Base-by-base conservation (phyloP, 129 eudicot genomes). In the Calendula officinalis region DNA sequence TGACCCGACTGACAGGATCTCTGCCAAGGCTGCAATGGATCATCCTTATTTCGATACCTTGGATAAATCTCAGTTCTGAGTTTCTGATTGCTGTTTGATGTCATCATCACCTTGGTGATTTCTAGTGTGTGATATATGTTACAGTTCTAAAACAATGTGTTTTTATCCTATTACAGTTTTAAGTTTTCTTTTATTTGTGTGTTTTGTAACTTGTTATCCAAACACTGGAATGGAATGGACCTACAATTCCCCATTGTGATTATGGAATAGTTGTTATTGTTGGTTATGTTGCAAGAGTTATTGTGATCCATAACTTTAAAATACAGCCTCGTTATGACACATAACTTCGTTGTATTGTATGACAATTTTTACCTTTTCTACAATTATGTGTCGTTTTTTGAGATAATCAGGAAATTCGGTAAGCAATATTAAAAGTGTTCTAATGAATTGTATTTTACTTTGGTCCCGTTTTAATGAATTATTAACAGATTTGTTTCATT, bases 11-110 rank as follows among this genome's bases (percentile, higher is more conserved):
- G 96, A 85, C 2, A 78, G 96, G 61, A 91, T 91, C 32, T 91
- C 98, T 1, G 98, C 96, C 11, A 91, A 91, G 71, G 86, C 66
- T 65, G 98, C 98, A n/a, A 56, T 91, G 72, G 91, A 91, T 69
- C 98, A 91, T 74, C 82, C 95, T 10, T 87, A 82, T 78, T 91
- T 91, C 8, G 86, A 91, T 67, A 82, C 72, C 75, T 72, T 91
- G 62, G 96, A 91, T 61, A 84, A 83, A 74, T 84, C 92, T 44
- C 96, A 87, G 75, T 91, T 75, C 81, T 91, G 78, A 84, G 35
- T 54, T 64, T 48, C 53, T n/a, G 10, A 34, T 30, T 38, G 47
- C n/a, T 3, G 13, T 46, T 12, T 44, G 33, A 56, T 66, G 64
- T 63, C 81, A 83, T 83, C 89, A 84, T 84, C 90, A 40, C 40